These are phyloP conservation scores for Coemansia sp. DNA, from an alignment of 192 early-diverging fungal genomes.

Conservation along the genomic window DNA sequence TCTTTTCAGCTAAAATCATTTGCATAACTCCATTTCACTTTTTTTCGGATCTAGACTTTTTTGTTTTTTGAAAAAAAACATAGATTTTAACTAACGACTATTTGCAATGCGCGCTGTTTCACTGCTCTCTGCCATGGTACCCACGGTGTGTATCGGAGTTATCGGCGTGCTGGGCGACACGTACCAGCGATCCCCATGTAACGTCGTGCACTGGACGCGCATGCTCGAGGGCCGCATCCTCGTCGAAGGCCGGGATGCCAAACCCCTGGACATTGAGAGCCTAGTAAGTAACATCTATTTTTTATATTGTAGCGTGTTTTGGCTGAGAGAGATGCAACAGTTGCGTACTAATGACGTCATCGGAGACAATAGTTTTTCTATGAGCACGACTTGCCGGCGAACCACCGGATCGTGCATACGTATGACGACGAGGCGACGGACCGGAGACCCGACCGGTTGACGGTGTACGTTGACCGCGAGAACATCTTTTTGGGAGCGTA, in stretches of 20 bases:
- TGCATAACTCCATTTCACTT: no score
- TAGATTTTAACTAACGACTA: not conserved
- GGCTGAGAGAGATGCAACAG: no score
- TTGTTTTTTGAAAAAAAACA: no score
- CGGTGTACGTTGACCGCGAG: conserved; percentile 46
- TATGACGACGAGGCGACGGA: conserved; percentile 33
- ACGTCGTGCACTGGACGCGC: conserved; percentile 41
- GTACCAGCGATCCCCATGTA: conserved; percentile 40
- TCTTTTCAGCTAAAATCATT: no score
- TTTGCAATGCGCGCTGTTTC: not conserved
- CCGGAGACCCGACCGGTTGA: conserved; percentile 26
- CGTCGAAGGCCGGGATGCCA: conserved; percentile 28
- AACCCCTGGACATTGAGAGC: conserved; percentile 34
- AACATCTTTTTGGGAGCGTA: conserved; percentile 40
- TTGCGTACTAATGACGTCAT: not conserved
- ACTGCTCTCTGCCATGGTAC: not conserved
- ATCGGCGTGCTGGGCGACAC: conserved; percentile 11
- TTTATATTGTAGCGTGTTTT: not conserved
- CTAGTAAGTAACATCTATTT: conserved; percentile 15
- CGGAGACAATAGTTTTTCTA: conserved; percentile 3
- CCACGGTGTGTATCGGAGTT: not conserved
- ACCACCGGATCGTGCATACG: conserved; percentile 41
- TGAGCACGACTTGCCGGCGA: conserved; percentile 36
- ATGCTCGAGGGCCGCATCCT: conserved; percentile 41
- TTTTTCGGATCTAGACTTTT: no score